These are phyloP conservation scores for Pyrus betulifolia DNA, from an alignment of 306 rosid species.

Conservation along the genomic window DNA sequence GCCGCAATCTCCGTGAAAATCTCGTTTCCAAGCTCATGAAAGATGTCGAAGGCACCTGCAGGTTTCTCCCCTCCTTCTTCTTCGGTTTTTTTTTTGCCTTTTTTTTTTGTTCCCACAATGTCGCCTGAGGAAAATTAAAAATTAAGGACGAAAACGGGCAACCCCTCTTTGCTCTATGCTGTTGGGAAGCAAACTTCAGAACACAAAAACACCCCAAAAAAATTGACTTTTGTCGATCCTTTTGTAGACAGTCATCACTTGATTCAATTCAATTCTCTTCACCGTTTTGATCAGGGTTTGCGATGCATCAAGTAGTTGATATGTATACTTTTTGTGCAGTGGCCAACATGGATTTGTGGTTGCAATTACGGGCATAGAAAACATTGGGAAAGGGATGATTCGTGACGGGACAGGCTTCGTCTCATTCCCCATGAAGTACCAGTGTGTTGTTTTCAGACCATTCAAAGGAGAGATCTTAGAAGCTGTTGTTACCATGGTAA, in stretches of 20 bases:
- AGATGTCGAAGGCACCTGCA: conserved; percentile 97
- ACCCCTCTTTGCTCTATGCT: not conserved
- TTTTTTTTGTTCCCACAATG: not conserved
- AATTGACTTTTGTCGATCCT: not conserved
- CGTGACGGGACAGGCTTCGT: conserved; percentile 97
- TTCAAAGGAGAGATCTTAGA: conserved; percentile 94
- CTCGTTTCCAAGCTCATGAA: conserved; percentile 71
- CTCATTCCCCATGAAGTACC: conserved; percentile 90
- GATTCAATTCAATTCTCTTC: too few species aligned
- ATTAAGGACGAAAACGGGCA: too few species aligned
- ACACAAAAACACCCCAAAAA: not conserved
- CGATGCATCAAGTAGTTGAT: conserved; percentile 1
- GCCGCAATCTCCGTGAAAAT: not conserved
- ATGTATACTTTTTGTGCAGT: conserved; percentile 32
- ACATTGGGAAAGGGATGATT: conserved; percentile 67
- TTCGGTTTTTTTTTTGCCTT: not conserved
- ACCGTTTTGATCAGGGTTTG: not conserved
- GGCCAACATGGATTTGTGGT: conserved; percentile 97
- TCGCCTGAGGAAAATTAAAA: too few species aligned
- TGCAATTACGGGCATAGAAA: conserved; percentile 88
- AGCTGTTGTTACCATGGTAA: conserved; percentile 94
- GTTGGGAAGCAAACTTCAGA: not conserved
- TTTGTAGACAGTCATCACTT: not conserved
- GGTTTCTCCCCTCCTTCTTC: conserved; percentile 20
- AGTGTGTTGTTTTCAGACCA: conserved; percentile 94